phyloP scores from a whole-genome alignment of 129 eudicot species.

The Flaveria robusta region DNA sequence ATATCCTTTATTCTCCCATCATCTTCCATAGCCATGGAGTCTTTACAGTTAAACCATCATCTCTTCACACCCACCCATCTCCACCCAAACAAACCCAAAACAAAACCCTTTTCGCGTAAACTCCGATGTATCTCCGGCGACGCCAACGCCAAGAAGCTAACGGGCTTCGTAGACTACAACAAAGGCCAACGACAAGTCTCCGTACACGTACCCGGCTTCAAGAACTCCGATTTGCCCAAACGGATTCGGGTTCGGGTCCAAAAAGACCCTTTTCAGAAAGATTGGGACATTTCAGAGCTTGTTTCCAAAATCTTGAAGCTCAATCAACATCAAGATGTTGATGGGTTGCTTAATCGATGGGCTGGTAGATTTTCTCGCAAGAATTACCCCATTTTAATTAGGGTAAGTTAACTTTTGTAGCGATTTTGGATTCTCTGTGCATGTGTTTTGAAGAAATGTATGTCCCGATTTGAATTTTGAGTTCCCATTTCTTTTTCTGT shows the following conservation, averaged over 20 bases:
- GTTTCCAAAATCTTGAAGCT: constrained; percentile 54
- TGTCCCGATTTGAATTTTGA: no score
- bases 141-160: constrained; percentile 43
- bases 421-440: no score
- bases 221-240: constrained; percentile 62
- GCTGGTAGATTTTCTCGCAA: constrained; percentile 78
- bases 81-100: constrained; percentile 21
- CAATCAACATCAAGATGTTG: constrained; percentile 60
- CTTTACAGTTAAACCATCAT: constrained; percentile 21
- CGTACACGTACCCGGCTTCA: constrained; percentile 53
- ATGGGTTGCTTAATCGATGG: constrained; percentile 84
- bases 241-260: constrained; percentile 53
- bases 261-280: constrained; percentile 80
- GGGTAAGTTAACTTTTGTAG: constrained; percentile 37
- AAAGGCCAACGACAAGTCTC: constrained; percentile 63
- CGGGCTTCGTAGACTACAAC: constrained; percentile 69
- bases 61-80: constrained; percentile 25
- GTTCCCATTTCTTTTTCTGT: no score
- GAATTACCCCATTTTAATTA: constrained; percentile 70
- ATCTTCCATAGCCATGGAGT: constrained; percentile 31
- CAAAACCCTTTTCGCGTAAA: background rate
- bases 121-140: constrained; percentile 28
- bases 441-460: no score
- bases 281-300: constrained; percentile 77
- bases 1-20: background rate